Conservation (phyloP, 2,329 filamentous ascomycete species). For the Stagonosporopsis tanaceti region DNA sequence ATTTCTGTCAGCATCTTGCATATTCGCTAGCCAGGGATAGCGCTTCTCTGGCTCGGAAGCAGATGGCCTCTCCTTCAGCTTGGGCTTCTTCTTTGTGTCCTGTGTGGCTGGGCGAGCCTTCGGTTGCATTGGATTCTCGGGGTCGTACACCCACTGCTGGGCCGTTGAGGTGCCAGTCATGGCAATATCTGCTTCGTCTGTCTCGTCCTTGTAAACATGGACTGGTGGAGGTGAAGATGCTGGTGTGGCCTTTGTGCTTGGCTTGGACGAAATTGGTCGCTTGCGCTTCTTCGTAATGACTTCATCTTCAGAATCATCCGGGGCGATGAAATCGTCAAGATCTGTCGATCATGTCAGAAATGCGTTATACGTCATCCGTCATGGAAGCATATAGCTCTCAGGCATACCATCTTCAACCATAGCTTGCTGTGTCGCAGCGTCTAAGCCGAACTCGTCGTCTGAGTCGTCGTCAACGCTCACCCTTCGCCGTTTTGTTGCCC, state of each 20-base stretch:
- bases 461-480: constrained; percentile 69
- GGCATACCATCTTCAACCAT: constrained; percentile 61
- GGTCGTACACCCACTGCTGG: constrained; percentile 81
- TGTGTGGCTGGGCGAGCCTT: constrained; percentile 54
- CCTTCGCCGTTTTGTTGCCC: constrained; percentile 65
- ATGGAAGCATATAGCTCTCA: neutral
- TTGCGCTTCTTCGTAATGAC: constrained; percentile 72
- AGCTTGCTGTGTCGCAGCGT: constrained; percentile 64
- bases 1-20: constrained; percentile 84
- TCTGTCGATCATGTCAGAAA: constrained; percentile 56
- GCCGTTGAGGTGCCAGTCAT: constrained; percentile 73
- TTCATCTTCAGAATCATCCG: constrained; percentile 78
- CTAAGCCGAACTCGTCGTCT: constrained; percentile 72
- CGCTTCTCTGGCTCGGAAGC: constrained; percentile 83
- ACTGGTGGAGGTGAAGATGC: constrained; percentile 56
- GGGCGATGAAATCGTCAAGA: constrained; percentile 86
- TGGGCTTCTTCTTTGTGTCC: constrained; percentile 41
- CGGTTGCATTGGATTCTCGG: constrained; percentile 63
- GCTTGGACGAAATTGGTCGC: constrained; percentile 71
- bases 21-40: constrained; percentile 88
- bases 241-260: constrained; percentile 56
- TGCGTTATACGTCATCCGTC: neutral
- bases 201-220: constrained; percentile 53
- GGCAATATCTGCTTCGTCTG: constrained; percentile 63
- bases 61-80: constrained; percentile 71